Evolutionary conservation across 1,284 basidiomycete species (phyloP).

Genomic region (Uromyces viciae-fabae): DNA sequence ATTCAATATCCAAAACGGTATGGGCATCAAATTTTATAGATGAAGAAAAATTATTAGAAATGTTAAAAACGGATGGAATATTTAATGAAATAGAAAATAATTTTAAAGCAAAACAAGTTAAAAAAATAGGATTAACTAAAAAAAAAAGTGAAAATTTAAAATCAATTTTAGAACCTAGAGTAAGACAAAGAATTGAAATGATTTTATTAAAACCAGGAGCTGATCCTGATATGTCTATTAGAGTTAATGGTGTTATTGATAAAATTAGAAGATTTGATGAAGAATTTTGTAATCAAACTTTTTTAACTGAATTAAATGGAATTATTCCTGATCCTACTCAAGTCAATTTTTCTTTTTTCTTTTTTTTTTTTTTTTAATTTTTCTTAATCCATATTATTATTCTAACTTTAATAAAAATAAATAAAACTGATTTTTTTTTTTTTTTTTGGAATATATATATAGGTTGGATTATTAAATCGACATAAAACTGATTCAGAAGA

Average conservation of each 20-base stretch:
- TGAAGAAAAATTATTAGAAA: slow-evolving; percentile 72
- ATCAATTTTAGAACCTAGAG: slow-evolving; percentile 83
- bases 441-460: slow-evolving; percentile 40
- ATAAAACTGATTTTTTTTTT: background rate
- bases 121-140: slow-evolving; percentile 63
- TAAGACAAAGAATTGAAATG: slow-evolving; percentile 85
- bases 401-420: background rate
- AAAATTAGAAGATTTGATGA: slow-evolving; percentile 80
- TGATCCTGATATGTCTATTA: slow-evolving; percentile 56
- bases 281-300: slow-evolving; percentile 76
- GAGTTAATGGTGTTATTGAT: slow-evolving; percentile 61
- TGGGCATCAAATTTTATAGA: slow-evolving; percentile 71
- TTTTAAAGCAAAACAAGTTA: slow-evolving; percentile 89
- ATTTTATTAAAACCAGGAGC: slow-evolving; percentile 72
- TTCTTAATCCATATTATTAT: slow-evolving; percentile 37
- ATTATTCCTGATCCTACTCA: slow-evolving; percentile 85
- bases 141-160: slow-evolving; percentile 67
- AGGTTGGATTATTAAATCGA: slow-evolving; percentile 85
- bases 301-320: slow-evolving; percentile 78
- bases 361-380: slow-evolving; percentile 47
- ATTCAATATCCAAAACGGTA: slow-evolving; percentile 74
- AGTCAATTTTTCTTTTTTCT: slow-evolving; percentile 57
- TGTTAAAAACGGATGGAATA: slow-evolving; percentile 75
- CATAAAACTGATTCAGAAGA: slow-evolving; percentile 82
- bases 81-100: slow-evolving; percentile 97